Evolutionary conservation across 495 filamentous ascomycete species (phyloP).

Genomic region (Chaetomium fimeti): DNA sequence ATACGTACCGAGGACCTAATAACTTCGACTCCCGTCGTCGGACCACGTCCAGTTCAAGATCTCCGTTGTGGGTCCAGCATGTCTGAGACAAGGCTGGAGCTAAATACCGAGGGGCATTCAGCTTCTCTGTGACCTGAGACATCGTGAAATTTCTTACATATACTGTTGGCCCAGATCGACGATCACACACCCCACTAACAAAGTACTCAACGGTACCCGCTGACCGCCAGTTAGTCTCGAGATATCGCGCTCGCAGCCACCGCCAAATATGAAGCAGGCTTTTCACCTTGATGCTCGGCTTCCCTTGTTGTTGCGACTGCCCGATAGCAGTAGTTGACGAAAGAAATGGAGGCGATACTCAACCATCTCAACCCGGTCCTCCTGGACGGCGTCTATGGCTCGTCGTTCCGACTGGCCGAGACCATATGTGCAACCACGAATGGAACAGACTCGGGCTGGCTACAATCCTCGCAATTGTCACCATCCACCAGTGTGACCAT

Average conservation of each 20-base stretch:
- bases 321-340: not conserved
- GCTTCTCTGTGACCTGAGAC: not conserved
- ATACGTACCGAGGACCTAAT: not conserved
- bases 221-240: too few species aligned
- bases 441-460: not conserved
- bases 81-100: not conserved
- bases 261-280: not conserved
- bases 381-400: not conserved
- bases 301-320: not conserved
- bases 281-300: not conserved
- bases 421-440: not conserved
- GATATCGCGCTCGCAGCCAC: not conserved
- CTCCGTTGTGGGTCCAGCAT: not conserved
- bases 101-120: too few species aligned
- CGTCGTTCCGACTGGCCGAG: not conserved
- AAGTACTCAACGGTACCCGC: constrained; percentile 2
- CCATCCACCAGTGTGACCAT: not conserved
- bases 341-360: not conserved
- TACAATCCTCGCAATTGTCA: not conserved
- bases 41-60: not conserved
- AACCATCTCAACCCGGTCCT: not conserved
- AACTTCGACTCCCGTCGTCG: not conserved
- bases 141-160: not conserved
- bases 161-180: not conserved
- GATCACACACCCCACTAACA: not conserved